Base-by-base conservation (phyloP, 768 basidiomycete species). In the Leccinum rimulosum region DNA sequence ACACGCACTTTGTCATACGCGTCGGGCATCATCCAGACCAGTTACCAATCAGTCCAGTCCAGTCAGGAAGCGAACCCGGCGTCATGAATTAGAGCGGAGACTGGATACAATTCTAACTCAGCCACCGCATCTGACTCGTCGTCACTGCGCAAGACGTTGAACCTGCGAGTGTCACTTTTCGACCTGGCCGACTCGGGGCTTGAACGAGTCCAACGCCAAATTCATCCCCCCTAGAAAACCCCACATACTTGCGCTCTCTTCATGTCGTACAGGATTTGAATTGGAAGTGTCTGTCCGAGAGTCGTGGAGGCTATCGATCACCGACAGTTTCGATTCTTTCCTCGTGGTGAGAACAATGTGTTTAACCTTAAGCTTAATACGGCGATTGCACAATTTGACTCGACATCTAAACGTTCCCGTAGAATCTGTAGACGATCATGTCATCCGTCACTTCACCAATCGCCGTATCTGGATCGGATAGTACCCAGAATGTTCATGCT, bases 21-120 rank as follows among this genome's bases (percentile, higher is more conserved):
- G 17, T 25, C 28, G 11, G 14, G 50, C 1, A 8, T 8, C 43
- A 30, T 40, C 58, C 45, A 8, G 64, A 10, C 59, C 36, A 22
- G 30, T 70, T 68, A 9, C 38, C 14, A 65, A 68, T 50, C 38
- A 8, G 52, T 1, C 68, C 49, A 54, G 68, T 57, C 45, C 33
- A 15, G 31, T 28, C 58, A 55, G 52, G 31, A 35, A 10, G 50
- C 11, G 33, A 17, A 9, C 45, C 40, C 28, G 35, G 14, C 9
- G 17, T 35, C 36, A 25, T 0, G 0, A 3, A 54, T 69, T 63
- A 25, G 57, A 60, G 57, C 68, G 68, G 68, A 65, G 68, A 58
- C 53, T 43, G 7, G 62, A 63, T 4, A 2, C 1, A 22, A 38
- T 25, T 40, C 52, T 22, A 28, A 28, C 19, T 6, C 59, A 47